These are phyloP conservation scores for Pestalotiopsis sp. DNA, from an alignment of 2,329 filamentous ascomycete species.

Conservation along the genomic window DNA sequence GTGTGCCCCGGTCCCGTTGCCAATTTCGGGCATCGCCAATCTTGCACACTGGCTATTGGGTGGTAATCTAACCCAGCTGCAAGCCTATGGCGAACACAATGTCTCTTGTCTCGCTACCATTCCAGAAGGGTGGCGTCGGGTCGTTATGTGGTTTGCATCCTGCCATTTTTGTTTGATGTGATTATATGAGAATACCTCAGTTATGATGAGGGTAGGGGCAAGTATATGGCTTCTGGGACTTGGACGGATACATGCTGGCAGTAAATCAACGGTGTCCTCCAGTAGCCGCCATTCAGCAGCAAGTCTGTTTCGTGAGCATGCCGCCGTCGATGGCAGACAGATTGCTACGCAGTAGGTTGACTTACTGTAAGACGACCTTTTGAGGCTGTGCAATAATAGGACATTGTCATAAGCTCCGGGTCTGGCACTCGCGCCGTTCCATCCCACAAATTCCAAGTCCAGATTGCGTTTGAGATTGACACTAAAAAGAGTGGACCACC, in stretches of 20 bases:
- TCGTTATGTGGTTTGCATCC: neutral
- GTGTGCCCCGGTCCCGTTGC: neutral
- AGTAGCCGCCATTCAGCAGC: neutral
- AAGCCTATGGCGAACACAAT: neutral
- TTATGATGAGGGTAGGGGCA: neutral
- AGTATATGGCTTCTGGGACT: no score
- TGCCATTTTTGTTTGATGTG: neutral
- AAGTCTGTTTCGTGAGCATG: neutral
- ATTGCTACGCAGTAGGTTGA: neutral
- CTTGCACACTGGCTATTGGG: neutral
- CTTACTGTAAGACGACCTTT: neutral
- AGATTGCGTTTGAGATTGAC: conserved; percentile 12
- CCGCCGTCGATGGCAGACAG: neutral
- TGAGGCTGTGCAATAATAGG: neutral
- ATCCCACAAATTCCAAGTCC: neutral
- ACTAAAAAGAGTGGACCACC: conserved; percentile 6
- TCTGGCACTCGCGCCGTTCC: neutral
- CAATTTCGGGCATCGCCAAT: conserved; percentile 1
- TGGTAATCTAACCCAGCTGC: neutral
- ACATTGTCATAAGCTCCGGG: neutral
- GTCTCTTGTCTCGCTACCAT: neutral
- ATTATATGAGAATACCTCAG: neutral
- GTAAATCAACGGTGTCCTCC: neutral
- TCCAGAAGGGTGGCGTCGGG: neutral
- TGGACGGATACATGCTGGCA: neutral